A percentile compares a stretch with the other conserved stretches of the same genome.
These are phyloP conservation scores for Talaromyces ruber DNA, from an alignment of 495 filamentous ascomycete genomes.

Conservation along the genomic window DNA sequence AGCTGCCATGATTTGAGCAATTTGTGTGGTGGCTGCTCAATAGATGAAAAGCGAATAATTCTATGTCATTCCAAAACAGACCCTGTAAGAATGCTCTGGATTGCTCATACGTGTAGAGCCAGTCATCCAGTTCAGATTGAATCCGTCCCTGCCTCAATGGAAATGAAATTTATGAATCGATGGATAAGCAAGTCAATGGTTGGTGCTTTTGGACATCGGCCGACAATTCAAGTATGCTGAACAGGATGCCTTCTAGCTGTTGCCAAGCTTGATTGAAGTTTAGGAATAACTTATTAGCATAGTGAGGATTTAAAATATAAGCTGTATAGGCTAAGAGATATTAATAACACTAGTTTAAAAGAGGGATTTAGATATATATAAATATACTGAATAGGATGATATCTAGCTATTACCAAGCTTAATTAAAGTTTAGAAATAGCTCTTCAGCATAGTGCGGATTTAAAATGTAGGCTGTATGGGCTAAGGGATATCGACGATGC, in stretches of 20 bases:
- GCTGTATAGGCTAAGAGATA: no score
- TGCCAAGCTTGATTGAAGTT: not conserved
- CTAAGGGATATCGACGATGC: not conserved
- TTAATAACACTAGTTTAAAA: no score
- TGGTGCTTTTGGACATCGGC: not conserved
- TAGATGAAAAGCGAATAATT: constrained; percentile 15
- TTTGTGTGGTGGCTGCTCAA: constrained; percentile 33
- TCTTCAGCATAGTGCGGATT: no score
- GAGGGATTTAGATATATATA: no score
- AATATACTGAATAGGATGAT: not conserved
- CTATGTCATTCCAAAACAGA: not conserved
- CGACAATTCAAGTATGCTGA: not conserved
- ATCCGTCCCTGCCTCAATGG: not conserved
- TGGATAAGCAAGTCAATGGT: not conserved
- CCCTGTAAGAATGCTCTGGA: not conserved
- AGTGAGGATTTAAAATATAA: no score
- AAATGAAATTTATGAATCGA: not conserved
- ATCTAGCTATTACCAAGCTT: not conserved
- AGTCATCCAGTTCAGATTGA: not conserved
- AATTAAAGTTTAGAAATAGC: not conserved
- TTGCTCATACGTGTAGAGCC: not conserved
- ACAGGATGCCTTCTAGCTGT: not conserved
- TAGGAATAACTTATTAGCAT: not conserved
- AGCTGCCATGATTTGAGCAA: constrained; percentile 37
- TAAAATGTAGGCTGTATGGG: not conserved